Conservation (phyloP, 129 eudicot genomes). For the sunflower (Helianthus annuus) region DNA sequence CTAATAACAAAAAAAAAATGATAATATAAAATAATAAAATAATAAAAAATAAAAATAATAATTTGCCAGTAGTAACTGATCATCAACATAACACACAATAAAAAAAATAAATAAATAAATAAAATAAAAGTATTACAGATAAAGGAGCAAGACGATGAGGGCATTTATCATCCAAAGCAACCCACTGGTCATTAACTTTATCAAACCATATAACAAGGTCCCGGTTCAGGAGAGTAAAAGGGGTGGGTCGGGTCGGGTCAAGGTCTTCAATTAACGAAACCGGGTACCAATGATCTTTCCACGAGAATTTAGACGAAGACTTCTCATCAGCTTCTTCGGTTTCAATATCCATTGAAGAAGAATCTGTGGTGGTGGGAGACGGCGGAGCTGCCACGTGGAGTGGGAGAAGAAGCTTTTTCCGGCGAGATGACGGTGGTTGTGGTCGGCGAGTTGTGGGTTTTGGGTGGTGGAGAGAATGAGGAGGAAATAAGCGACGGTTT, state of each 20-base stretch:
- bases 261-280: slow-evolving; percentile 85
- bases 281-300: slow-evolving; percentile 99
- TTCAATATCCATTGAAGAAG: slow-evolving; percentile 34
- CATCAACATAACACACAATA: too few species aligned
- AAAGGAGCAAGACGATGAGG: slow-evolving; percentile 97
- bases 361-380: slow-evolving; percentile 34
- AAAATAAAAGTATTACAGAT: slow-evolving; percentile 46
- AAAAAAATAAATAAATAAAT: too few species aligned
- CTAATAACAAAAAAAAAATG: too few species aligned
- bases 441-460: slow-evolving; percentile 13
- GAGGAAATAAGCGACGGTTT: slow-evolving; percentile 18
- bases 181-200: slow-evolving; percentile 56
- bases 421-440: slow-evolving; percentile 19
- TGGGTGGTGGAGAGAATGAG: slow-evolving; percentile 9
- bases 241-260: slow-evolving; percentile 70
- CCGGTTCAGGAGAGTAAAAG: slow-evolving; percentile 80
- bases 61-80: too few species aligned
- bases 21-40: too few species aligned
- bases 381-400: slow-evolving; percentile 73
- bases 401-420: slow-evolving; percentile 37
- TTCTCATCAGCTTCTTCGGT: slow-evolving; percentile 29
- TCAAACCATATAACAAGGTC: slow-evolving; percentile 91
- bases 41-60: too few species aligned
- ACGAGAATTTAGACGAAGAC: slow-evolving; percentile 62
- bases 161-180: slow-evolving; percentile 89